Percentiles rank a stretch among this genome's conserved stretches.
Conservation (phyloP, 2,329 filamentous ascomycete genomes). For the Pseudomassariella vexata region DNA sequence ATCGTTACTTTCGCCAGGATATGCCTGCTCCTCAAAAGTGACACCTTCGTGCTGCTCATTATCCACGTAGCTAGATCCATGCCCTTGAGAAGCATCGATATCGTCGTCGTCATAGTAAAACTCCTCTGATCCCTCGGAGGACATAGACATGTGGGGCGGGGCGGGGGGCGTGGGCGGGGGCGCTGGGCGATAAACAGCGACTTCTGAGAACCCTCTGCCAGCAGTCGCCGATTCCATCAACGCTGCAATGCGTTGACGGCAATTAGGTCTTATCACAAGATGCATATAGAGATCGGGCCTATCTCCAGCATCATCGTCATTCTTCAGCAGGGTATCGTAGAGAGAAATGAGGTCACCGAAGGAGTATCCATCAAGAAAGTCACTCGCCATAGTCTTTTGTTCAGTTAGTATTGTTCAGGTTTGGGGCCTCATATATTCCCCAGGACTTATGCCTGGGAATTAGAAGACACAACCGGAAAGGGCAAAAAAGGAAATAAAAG, state of each 20-base stretch:
- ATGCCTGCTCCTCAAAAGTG: too few species aligned
- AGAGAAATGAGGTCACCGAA: conserved; percentile 23
- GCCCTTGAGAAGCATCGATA: too few species aligned
- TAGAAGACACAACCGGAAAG: too few species aligned
- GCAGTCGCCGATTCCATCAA: conserved; percentile 23
- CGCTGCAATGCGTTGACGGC: conserved; percentile 23
- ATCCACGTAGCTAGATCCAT: too few species aligned
- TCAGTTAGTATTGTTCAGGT: too few species aligned
- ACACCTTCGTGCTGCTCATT: too few species aligned
- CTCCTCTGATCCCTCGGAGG: conserved; percentile 6
- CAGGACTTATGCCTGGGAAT: not conserved
- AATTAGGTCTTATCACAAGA: conserved; percentile 25
- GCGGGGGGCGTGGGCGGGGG: too few species aligned
- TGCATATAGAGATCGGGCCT: conserved; percentile 22
- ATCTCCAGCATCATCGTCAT: conserved; percentile 19
- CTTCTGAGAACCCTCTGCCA: conserved; percentile 23
- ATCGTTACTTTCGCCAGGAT: too few species aligned
- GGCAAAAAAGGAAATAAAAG: not conserved
- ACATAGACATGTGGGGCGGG: too few species aligned
- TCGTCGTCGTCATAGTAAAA: not conserved
- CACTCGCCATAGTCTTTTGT: conserved; percentile 19
- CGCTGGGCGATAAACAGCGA: conserved; percentile 23
- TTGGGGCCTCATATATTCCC: too few species aligned
- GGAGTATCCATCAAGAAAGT: conserved; percentile 22
- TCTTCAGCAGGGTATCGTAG: conserved; percentile 24